Conservation (phyloP, 139 green algal species). For the Chlamydomonas incerta region DNA sequence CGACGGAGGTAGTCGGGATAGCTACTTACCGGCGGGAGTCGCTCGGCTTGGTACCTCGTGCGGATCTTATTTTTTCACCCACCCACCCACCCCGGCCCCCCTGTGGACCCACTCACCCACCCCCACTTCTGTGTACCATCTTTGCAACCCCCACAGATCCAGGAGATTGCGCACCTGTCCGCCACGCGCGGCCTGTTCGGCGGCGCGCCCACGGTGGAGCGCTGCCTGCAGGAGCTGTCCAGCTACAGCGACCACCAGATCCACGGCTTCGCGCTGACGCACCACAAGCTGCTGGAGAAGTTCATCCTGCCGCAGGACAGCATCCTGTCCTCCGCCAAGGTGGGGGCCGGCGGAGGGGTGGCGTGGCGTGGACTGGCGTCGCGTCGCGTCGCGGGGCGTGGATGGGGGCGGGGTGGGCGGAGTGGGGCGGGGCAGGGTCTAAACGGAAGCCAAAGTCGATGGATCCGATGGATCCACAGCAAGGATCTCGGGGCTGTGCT, state of each 20-base stretch:
- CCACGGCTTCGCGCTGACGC: constrained; percentile 72
- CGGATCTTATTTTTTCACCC: too few species aligned
- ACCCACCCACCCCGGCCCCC: too few species aligned
- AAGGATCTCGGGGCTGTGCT: too few species aligned
- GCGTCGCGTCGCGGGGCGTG: too few species aligned
- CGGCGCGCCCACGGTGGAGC: constrained; percentile 64
- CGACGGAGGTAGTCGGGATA: too few species aligned
- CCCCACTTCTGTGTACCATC: not conserved
- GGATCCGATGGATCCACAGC: too few species aligned
- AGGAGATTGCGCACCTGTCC: constrained; percentile 71
- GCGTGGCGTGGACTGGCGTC: too few species aligned
- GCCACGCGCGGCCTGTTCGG: constrained; percentile 68
- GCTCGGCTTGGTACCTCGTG: too few species aligned
- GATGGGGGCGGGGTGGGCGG: not conserved
- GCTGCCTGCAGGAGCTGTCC: constrained; percentile 71
- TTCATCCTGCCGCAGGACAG: constrained; percentile 59
- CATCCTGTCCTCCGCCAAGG: constrained; percentile 62
- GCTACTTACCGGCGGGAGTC: too few species aligned
- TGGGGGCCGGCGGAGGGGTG: not conserved
- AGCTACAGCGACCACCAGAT: constrained; percentile 86
- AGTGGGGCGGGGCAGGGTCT: too few species aligned
- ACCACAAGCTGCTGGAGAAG: constrained; percentile 46
- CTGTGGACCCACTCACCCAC: too few species aligned
- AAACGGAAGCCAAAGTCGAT: too few species aligned
- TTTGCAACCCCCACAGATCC: not conserved